Base-by-base conservation (phyloP, 139 green algal species). In the Picochlorum sp. region DNA sequence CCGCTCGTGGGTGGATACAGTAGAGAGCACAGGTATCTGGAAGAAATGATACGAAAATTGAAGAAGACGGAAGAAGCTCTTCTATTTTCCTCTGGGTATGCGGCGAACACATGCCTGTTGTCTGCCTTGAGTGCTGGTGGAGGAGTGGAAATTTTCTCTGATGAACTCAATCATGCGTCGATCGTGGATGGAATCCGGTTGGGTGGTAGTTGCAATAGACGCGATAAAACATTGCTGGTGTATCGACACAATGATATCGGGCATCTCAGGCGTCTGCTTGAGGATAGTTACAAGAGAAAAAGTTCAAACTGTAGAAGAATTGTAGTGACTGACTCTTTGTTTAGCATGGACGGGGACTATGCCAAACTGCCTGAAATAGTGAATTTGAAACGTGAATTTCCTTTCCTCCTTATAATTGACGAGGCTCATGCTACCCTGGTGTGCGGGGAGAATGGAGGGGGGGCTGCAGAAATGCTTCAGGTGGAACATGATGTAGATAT, bases 351-450 rank as follows among this genome's bases (percentile, higher is more conserved):
- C 58, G 90, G 88, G 0, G 85, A 95, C 74, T 91, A 88, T 70
- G 86, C 84, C 37, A 77, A 94, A 60, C 55, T 96, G n/a, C 22
- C 65, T 44, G 80, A 61, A 5, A 70, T 98, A 8, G 81, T 59
- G 0, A 18, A 4, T 8, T 74, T 98, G 33, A 76, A 72, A 26
- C 26, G 33, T 13, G 64, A 68, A 45, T 40, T 94, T 54, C 72
- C 74, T 25, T 98, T 98, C 70, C 69, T 96, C 59, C 70, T 96
- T 28, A 79, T 70, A 0, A 58, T 95, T 14, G 89, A 97, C 53
- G 88, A 98, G n/a, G 92, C 92, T 20, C 92, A 98, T 65, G 90
- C 85, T 2, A 97, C 87, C 1, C 80, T 97, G 33, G 86, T 96
- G 49, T 87, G 74, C 45, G 89, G 91, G 2, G 31, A 20, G 30